Conservation (phyloP, 139 green algal genomes). For the Chlamydomonas schloesseri region DNA sequence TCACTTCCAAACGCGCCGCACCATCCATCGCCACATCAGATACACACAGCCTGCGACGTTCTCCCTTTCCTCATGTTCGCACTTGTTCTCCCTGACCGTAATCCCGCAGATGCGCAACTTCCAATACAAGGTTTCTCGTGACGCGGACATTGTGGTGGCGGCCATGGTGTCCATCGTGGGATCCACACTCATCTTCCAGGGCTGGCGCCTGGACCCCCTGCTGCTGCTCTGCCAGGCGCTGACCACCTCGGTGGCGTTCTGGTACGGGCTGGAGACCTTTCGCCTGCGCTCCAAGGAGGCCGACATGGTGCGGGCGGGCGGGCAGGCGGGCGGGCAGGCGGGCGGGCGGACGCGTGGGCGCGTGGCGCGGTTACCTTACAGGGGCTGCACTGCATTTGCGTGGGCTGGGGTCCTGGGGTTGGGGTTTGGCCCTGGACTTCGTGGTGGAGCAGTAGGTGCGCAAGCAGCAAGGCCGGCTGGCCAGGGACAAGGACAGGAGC, state of each 20-base stretch:
- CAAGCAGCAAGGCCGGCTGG: too few relatives aligned
- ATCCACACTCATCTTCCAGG: conserved; percentile 81
- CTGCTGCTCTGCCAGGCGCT: conserved; percentile 77
- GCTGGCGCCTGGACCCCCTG: conserved; percentile 78
- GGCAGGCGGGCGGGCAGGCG: background rate
- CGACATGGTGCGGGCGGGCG: conserved; percentile 14
- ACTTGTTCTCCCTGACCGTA: too few relatives aligned
- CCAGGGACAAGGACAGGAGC: too few relatives aligned
- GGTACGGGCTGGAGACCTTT: conserved; percentile 74
- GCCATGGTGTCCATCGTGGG: conserved; percentile 77
- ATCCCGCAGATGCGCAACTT: conserved; percentile 66
- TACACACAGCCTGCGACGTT: too few relatives aligned
- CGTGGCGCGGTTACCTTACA: background rate
- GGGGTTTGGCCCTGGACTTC: too few relatives aligned
- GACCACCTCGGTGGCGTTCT: conserved; percentile 71
- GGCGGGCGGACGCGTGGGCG: too few relatives aligned
- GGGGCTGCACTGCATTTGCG: too few relatives aligned
- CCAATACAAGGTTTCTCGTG: conserved; percentile 66
- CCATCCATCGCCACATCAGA: too few relatives aligned
- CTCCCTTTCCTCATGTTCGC: too few relatives aligned
- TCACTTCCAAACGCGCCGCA: too few relatives aligned
- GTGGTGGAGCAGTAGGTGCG: too few relatives aligned
- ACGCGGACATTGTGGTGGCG: conserved; percentile 77
- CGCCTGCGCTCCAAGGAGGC: conserved; percentile 53
- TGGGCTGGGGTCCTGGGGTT: too few relatives aligned